Evolutionary conservation across 2,329 filamentous ascomycete genomes (phyloP).

Genomic region (Aciculosporium take): DNA sequence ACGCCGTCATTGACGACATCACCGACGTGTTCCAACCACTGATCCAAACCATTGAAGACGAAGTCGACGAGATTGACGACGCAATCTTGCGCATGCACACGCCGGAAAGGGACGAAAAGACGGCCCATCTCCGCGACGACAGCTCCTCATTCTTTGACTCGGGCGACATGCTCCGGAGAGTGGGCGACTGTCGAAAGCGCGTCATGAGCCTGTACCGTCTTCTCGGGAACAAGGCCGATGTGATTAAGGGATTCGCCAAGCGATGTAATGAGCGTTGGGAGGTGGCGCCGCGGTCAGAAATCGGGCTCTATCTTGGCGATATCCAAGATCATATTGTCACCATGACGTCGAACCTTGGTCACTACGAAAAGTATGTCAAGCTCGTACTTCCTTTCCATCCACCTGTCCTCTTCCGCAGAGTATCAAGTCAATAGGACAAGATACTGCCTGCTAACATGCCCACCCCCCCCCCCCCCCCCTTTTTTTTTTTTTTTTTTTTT

Average conservation of each 20-base stretch:
- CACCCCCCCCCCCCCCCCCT: too few relatives aligned
- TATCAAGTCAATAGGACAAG: background rate
- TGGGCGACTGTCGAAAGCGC: constrained; percentile 89
- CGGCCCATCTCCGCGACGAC: constrained; percentile 34
- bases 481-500: background rate
- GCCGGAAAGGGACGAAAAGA: constrained; percentile 28
- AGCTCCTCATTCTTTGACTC: constrained; percentile 29
- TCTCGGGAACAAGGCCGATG: constrained; percentile 92
- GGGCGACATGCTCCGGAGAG: constrained; percentile 77
- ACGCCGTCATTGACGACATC: constrained; percentile 95
- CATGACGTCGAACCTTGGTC: constrained; percentile 90
- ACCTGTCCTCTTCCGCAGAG: background rate
- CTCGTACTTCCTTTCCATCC: background rate
- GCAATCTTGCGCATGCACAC: constrained; percentile 73
- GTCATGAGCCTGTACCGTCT: constrained; percentile 92
- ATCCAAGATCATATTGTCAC: constrained; percentile 99
- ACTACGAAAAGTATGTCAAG: constrained; percentile 76
- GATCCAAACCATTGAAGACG: constrained; percentile 85
- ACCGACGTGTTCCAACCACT: constrained; percentile 90
- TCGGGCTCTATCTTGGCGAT: constrained; percentile 93
- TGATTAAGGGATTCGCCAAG: constrained; percentile 98
- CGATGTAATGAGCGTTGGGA: constrained; percentile 97
- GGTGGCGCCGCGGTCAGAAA: constrained; percentile 85
- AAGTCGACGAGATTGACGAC: constrained; percentile 95
- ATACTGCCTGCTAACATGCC: background rate